phyloP scores from a whole-genome alignment of 495 filamentous ascomycete species.

The Cetradonia linearis region DNA sequence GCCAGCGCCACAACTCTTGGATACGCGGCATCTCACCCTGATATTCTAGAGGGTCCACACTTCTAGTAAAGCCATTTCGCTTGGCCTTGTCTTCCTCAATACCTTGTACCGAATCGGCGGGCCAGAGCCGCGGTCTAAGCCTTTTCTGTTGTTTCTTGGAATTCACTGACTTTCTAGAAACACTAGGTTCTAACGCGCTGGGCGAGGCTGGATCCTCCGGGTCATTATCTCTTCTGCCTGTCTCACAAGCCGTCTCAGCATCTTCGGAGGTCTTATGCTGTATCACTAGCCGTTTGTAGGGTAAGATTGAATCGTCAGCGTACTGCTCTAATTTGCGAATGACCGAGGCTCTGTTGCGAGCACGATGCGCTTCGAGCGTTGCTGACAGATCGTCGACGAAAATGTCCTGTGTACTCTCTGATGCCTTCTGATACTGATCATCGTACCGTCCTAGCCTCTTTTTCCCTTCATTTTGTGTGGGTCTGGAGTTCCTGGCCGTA shows the following conservation, averaged over 20 bases:
- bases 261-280: not conserved
- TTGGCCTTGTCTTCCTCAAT: not conserved
- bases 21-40: not conserved
- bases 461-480: not conserved
- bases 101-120: conserved; percentile 10
- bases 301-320: not conserved
- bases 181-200: not conserved
- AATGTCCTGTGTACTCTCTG: conserved; percentile 13
- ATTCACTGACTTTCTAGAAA: not conserved
- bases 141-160: no score
- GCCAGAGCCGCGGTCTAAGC: not conserved
- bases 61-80: not conserved
- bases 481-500: not conserved
- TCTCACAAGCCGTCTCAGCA: not conserved
- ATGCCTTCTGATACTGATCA: not conserved
- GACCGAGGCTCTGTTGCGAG: conserved; percentile 36
- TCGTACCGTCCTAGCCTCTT: not conserved
- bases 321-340: conserved; percentile 31
- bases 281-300: not conserved
- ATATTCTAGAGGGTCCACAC: conserved; percentile 8
- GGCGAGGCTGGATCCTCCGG: not conserved
- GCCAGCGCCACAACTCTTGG: not conserved
- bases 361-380: conserved; percentile 45
- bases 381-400: conserved; percentile 28
- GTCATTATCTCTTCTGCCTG: not conserved